Base-by-base conservation (phyloP, 306 rosid species). In the Cucurbita pepo region DNA sequence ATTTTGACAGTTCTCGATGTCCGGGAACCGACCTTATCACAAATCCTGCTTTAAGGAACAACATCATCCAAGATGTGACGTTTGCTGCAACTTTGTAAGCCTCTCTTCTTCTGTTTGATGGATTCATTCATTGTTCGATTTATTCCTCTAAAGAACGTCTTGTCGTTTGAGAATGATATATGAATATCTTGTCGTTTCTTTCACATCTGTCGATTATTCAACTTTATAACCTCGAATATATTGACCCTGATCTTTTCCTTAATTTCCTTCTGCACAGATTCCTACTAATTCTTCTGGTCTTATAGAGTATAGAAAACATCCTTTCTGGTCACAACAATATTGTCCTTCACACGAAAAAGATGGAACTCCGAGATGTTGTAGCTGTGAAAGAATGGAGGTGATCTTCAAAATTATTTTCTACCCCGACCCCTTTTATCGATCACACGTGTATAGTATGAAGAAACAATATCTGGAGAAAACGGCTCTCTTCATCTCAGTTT, bases 381-480 rank as follows among this genome's bases (percentile, higher is more conserved):
- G 99, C 83, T 95, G 99, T 79, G 96, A 95, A 83, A 88, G 96
- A 91, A 91, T 95, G 99, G 96, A 95, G 96, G 99, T 95, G 63
- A 30, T 67, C 34, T 69, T 47, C 7, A 13, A 38, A 12, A 65
- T 50, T 18, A 5, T 25, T 1, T 45, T 19, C 34, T 44, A 8
- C 30, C 30, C 9, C 38, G 4, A 22, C 54, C 56, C 13, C 9
- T 10, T 25, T 4, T 30, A 21, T 56, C 0, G 6, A 0, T 7
- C 16, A 66, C 21, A 45, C 3, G 21, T 21, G 10, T 56, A 15
- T 51, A 47, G 7, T 67, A 47, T 56, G 56, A 69, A 69, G 14
- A 69, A 48, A 15, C 73, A 69, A 48, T 30, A 8, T 69, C 14
- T 50, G 8, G 12, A 14, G 73, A 50, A 48, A 67, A 7, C 12